Base-by-base conservation (phyloP, 352 stramenopile species). In the Poterioochromonas sp. region DNA sequence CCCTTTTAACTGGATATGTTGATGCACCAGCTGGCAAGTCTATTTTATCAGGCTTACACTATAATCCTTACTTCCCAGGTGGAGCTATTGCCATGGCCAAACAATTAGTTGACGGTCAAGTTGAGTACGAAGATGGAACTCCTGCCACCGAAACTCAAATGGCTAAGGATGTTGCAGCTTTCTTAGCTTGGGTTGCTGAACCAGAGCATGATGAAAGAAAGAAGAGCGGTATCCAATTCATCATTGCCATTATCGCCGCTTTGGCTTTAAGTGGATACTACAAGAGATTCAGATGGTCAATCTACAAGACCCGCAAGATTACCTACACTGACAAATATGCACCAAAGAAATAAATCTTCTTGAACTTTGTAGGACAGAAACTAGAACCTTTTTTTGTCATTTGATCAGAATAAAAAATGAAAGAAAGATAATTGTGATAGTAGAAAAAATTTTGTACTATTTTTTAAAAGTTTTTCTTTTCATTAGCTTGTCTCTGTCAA, bases 281-380 rank as follows among this genome's bases (percentile, higher is more conserved):
- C 88, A 99, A 99, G 91, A 89, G 95, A 81, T 92, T 98, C 83
- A 94, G 95, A 86, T 99, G 95, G 93, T 87, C 91, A 73, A 89
- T 93, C 44, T 87, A 98, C 79, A 99, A 99, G 93, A 97, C 93
- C 82, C 88, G 94, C 86, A 96, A 97, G 89, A 98, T 99, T 83
- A 89, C 89, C 58, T 99, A 99, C 87, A 90, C 95, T 82, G 97
- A 98, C 62, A 71, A 71, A 29, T 71, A 71, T 71, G 34, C 62
- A 22, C 62, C 62, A 32, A 71, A 71, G 26, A 32, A 71, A 71
- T 41, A 47, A 47, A 26, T 26, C 26, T 15, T 58, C 47, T 58
- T 15, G 15, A 58, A 26, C 47, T 26, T 26, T 58, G 47, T 26
- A 26, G 26, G 47, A 58, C 15, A 26, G n/a, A n/a, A n/a, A n/a